Conservation (phyloP, 139 green algal genomes). For the Diplosphaera chodatii region DNA sequence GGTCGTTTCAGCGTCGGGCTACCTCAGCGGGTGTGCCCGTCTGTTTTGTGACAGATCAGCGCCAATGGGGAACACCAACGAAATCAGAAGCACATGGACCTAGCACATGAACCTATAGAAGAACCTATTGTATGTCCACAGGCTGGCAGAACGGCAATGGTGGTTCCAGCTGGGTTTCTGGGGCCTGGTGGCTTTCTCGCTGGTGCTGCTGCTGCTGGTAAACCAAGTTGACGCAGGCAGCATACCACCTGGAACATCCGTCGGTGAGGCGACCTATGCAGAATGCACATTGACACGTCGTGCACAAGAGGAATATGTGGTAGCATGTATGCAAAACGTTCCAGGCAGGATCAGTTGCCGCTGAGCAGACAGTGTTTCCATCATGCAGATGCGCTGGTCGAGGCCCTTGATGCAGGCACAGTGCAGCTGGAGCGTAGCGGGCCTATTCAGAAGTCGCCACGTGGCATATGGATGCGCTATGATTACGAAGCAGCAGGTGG, state of each 20-base stretch:
- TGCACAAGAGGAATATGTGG: too few species aligned
- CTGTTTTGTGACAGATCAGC: too few species aligned
- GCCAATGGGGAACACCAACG: too few species aligned
- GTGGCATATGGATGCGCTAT: neutral
- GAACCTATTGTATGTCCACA: neutral
- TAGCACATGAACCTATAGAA: neutral
- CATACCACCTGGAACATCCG: neutral
- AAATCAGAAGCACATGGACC: too few species aligned
- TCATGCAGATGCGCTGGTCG: neutral
- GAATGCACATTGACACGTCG: too few species aligned
- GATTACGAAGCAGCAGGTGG: neutral
- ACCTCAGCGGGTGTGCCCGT: constrained; percentile 1
- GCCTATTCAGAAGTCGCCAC: neutral
- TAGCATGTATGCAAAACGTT: too few species aligned
- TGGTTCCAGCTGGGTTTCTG: neutral
- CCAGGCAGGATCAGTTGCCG: too few species aligned
- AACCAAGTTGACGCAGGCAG: neutral
- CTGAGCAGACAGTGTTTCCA: too few species aligned
- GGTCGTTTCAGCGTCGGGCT: neutral
- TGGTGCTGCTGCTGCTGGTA: neutral
- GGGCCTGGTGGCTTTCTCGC: neutral
- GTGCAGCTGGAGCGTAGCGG: neutral
- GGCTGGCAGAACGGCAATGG: neutral
- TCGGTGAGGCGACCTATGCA: too few species aligned
- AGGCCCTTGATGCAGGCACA: neutral